A percentile compares a stretch with the other conserved stretches of the same genome.
phyloP scores from a whole-genome alignment of 805 yeast species.

The Yamadazyma scolyti region DNA sequence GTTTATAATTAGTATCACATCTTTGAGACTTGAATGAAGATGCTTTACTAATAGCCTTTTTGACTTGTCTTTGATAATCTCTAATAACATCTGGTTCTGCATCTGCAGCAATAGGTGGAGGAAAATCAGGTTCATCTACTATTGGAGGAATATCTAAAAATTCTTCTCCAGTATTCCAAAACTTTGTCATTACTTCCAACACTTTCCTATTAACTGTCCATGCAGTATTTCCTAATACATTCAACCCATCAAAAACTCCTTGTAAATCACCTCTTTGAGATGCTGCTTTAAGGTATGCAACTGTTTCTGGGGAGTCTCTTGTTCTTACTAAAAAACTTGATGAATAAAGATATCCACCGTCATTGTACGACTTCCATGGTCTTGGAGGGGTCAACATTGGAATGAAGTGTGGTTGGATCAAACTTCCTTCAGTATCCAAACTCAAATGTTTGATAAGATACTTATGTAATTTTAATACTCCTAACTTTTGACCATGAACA shows the following conservation, averaged over 20 bases:
- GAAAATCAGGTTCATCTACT: constrained; percentile 43
- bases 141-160: constrained; percentile 66
- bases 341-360: constrained; percentile 80
- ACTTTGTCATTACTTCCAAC: constrained; percentile 63
- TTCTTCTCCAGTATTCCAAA: constrained; percentile 85
- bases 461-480: constrained; percentile 75
- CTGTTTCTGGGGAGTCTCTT: constrained; percentile 83
- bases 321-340: constrained; percentile 67
- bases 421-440: constrained; percentile 58
- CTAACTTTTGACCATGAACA: constrained; percentile 71
- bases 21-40: constrained; percentile 77
- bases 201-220: constrained; percentile 87
- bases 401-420: constrained; percentile 78
- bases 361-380: constrained; percentile 78
- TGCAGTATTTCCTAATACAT: constrained; percentile 80
- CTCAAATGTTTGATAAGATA: constrained; percentile 63
- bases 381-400: constrained; percentile 94
- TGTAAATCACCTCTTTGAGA: constrained; percentile 63
- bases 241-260: constrained; percentile 72
- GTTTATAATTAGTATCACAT: constrained; percentile 89
- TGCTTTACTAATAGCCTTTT: constrained; percentile 54
- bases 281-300: constrained; percentile 85
- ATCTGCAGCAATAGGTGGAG: constrained; percentile 51
- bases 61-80: constrained; percentile 64
- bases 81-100: constrained; percentile 71